Evolutionary conservation across 1,139 yeast species (phyloP), one percentile per base, ranked within the genome.

Genomic region (Geotrichum citri-aurantii): DNA sequence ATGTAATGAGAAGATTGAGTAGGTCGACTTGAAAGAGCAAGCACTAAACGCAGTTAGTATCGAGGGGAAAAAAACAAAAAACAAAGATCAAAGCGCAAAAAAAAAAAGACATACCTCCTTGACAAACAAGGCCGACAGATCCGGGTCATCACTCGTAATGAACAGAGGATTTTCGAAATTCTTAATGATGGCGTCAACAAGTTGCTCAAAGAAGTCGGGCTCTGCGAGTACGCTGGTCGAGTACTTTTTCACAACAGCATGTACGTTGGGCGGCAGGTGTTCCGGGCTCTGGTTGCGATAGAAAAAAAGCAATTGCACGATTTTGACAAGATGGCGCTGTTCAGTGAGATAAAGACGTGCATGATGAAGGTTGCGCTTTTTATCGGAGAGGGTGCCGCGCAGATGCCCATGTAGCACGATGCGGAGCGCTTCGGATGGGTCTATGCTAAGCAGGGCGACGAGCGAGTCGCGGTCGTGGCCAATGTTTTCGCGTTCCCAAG

Each of bases 1-100:
- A 55, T 3, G 66, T 63, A 52, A 66, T 66, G 12, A 70, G 61
- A 11, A 72, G 64, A 56, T 71, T 67, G 5, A 72, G 63, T 19
- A 71, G 63, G 29, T 65, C 67, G 46, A 65, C 48, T 52, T 54
- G 61, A 31, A 59, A 54, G 1, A 53, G 48, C 12, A 59, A 44
- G 31, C 59, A 54, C 57, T 57, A 26, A 5, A 14, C 24, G 40
- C 10, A 7, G 46, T 48, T 31, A 48, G 48, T 48, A 48, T 26
- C 23, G 50, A 10, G 3, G n/a, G 23, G 12, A 27, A 14, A 2
- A 42, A 29, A 19, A 33, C 12, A 33, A 12, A 14, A 11, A 33
- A 33, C 17, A 3, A 2, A 33, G 40, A 29, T 10, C 6, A 33
- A 33, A 11, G 12, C n/a, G n/a, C n/a, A 33, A 14, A 14, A 23